These are phyloP conservation scores for Cucurbita maxima DNA, from an alignment of 306 rosid genomes.

Conservation along the genomic window DNA sequence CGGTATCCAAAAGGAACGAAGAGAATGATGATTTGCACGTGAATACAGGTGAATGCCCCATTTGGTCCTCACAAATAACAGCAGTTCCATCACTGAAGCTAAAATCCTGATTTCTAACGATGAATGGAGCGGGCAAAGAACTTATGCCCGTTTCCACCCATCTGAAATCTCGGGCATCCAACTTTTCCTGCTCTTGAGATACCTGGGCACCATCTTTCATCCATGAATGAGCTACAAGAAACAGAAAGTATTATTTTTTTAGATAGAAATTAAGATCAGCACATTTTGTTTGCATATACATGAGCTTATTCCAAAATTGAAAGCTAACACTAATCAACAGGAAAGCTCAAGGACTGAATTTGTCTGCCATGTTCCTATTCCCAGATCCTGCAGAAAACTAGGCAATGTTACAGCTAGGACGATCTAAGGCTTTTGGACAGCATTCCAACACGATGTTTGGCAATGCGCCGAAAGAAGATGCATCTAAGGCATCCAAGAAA, in stretches of 20 bases:
- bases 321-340: background rate
- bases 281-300: background rate
- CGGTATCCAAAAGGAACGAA: slow-evolving; percentile 8
- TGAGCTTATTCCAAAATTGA: background rate
- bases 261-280: background rate
- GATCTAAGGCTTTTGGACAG: background rate
- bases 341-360: background rate
- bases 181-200: slow-evolving; percentile 20
- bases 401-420: background rate
- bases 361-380: background rate
- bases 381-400: background rate
- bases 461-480: background rate
- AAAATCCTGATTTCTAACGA: slow-evolving; percentile 13
- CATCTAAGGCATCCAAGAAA: background rate
- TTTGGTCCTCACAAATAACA: slow-evolving; percentile 9
- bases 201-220: slow-evolving; percentile 24
- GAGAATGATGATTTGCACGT: slow-evolving; percentile 24
- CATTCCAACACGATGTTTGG: background rate
- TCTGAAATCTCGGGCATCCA: background rate
- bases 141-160: slow-evolving; percentile 3
- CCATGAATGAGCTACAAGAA: slow-evolving; percentile 48
- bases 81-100: slow-evolving; percentile 15
- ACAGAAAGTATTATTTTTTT: background rate
- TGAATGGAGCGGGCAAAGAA: slow-evolving; percentile 7
- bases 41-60: slow-evolving; percentile 19